Percentiles rank a stretch among this genome's conserved stretches.
Conservation (phyloP, 1,284 basidiomycete species). For the Jaminaea rosea region DNA sequence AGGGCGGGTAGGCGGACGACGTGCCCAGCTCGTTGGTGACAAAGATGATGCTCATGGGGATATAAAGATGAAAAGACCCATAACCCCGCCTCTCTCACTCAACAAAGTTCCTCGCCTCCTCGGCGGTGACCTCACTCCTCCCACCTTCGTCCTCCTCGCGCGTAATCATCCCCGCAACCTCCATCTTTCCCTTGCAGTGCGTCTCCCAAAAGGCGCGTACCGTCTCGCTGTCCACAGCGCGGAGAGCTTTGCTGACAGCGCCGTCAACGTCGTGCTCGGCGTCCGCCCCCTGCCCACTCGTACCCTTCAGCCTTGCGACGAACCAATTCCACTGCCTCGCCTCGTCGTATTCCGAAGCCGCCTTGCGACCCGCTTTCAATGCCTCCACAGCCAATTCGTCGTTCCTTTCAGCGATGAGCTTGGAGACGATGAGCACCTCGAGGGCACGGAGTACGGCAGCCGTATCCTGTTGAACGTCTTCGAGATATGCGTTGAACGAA, state of each 20-base stretch:
- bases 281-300: neutral
- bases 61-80: too few species aligned
- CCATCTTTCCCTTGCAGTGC: neutral
- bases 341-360: slow-evolving; percentile 3
- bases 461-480: neutral
- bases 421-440: slow-evolving; percentile 1
- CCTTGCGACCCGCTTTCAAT: neutral
- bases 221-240: neutral
- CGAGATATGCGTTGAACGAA: neutral
- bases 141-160: slow-evolving; percentile 3
- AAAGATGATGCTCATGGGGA: too few species aligned
- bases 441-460: neutral
- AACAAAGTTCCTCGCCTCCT: too few species aligned
- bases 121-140: neutral
- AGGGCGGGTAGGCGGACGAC: too few species aligned
- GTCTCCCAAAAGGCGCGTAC: slow-evolving; percentile 6
- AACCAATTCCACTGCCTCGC: slow-evolving; percentile 3
- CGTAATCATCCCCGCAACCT: slow-evolving; percentile 7
- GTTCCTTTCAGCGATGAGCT: neutral
- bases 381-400: slow-evolving; percentile 1
- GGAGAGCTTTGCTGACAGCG: neutral
- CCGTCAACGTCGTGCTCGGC: neutral
- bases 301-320: slow-evolving; percentile 4
- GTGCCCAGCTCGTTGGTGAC: too few species aligned
- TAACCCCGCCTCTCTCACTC: too few species aligned